phyloP scores from a whole-genome alignment of 148 eudicot genomes.

The Persicaria maculosa region DNA sequence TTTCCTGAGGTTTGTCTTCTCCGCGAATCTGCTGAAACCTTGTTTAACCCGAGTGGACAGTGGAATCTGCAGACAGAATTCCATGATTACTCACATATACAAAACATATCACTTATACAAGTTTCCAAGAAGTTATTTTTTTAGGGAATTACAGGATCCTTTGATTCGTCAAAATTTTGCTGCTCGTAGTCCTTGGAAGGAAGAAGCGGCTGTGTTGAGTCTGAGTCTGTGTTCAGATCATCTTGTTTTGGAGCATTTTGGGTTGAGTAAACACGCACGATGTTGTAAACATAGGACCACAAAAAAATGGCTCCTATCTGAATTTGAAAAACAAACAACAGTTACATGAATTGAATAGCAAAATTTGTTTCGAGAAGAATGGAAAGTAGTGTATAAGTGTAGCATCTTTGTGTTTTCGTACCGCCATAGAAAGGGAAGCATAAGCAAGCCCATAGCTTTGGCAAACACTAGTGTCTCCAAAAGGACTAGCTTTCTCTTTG shows the following conservation, averaged over 20 bases:
- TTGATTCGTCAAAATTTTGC: background rate
- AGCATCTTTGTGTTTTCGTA: slow-evolving; percentile 20
- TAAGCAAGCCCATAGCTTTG: slow-evolving; percentile 56
- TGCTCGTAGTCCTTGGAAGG: slow-evolving; percentile 4
- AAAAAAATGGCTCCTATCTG: slow-evolving; percentile 79
- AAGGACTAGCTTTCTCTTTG: slow-evolving; percentile 80
- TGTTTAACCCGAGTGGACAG: slow-evolving; percentile 14
- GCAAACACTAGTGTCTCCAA: slow-evolving; percentile 65
- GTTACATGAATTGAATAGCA: background rate
- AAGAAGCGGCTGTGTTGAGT: background rate
- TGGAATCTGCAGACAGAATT: slow-evolving; percentile 21
- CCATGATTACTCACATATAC: background rate
- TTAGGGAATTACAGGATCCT: background rate
- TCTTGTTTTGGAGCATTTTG: slow-evolving; percentile 11
- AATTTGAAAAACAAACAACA: background rate
- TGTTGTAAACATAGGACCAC: slow-evolving; percentile 82
- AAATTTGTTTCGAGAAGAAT: background rate
- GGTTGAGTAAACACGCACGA: slow-evolving; percentile 45
- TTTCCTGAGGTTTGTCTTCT: slow-evolving; percentile 33
- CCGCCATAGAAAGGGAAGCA: slow-evolving; percentile 88
- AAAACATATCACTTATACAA: background rate
- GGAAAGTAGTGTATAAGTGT: background rate
- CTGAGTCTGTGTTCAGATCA: background rate
- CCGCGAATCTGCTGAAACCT: slow-evolving; percentile 6
- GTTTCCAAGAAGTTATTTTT: background rate